Conservation (phyloP, 768 basidiomycete species). For the Boletellus emodensis region DNA sequence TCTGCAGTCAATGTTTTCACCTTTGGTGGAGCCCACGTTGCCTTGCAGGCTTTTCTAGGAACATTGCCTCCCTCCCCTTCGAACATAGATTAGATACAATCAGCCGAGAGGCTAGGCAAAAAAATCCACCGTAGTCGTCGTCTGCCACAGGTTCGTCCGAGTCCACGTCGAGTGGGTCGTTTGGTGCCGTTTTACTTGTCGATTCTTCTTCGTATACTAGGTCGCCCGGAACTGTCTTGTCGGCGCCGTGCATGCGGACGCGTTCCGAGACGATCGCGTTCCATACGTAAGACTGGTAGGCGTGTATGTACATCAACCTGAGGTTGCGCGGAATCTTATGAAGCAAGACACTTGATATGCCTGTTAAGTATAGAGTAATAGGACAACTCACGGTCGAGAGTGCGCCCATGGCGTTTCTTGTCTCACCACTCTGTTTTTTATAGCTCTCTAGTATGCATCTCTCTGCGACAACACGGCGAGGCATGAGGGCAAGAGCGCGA, state of each 20-base stretch:
- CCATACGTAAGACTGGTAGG: slow-evolving; percentile 98
- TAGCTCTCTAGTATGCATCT: slow-evolving; percentile 88
- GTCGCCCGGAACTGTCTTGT: slow-evolving; percentile 79
- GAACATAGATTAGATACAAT: slow-evolving; percentile 10
- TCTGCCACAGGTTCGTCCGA: slow-evolving; percentile 29
- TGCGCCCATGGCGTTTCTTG: slow-evolving; percentile 82
- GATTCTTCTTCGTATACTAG: slow-evolving; percentile 67
- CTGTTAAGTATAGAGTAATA: background rate
- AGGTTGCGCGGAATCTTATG: slow-evolving; percentile 92
- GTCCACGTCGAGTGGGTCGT: slow-evolving; percentile 30
- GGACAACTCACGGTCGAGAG: slow-evolving; percentile 63
- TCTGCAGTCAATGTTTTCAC: slow-evolving; percentile 76
- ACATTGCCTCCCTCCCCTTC: slow-evolving; percentile 16
- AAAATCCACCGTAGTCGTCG: slow-evolving; percentile 33
- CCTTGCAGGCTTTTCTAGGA: slow-evolving; percentile 23
- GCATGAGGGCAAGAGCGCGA: slow-evolving; percentile 81
- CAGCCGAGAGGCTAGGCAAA: background rate
- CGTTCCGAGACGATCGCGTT: slow-evolving; percentile 96
- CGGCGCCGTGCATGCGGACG: slow-evolving; percentile 69
- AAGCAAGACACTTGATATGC: slow-evolving; percentile 2
- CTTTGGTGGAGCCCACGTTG: slow-evolving; percentile 59
- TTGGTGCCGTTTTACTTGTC: slow-evolving; percentile 17
- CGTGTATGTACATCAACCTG: slow-evolving; percentile 96
- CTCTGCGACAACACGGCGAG: slow-evolving; percentile 89
- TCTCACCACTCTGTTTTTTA: slow-evolving; percentile 73